Conservation (phyloP, 192 early-diverging fungal genomes). For the Chytriomyces hyalinus region DNA sequence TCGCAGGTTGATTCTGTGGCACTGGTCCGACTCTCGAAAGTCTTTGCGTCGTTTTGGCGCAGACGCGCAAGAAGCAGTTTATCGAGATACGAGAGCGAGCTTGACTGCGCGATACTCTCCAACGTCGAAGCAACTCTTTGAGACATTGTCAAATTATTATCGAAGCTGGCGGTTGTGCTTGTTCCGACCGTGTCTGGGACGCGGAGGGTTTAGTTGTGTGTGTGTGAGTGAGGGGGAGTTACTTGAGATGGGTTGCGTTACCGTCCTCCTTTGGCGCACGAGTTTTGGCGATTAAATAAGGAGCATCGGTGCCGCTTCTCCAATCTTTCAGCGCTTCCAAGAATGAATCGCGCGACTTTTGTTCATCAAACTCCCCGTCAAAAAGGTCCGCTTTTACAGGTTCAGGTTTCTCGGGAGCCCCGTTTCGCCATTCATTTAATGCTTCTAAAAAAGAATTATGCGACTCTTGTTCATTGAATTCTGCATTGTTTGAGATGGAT, state of each 20-base stretch:
- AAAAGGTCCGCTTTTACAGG: not conserved
- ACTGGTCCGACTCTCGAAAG: too few relatives aligned
- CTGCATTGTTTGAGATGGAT: not conserved
- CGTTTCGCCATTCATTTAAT: not conserved
- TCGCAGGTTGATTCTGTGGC: not conserved
- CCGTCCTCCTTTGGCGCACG: not conserved
- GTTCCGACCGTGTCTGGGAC: slow-evolving; percentile 4
- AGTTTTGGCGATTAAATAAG: not conserved
- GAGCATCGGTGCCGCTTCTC: not conserved
- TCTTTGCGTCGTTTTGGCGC: not conserved
- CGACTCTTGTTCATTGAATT: slow-evolving; percentile 19
- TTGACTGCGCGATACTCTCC: not conserved
- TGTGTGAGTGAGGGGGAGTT: too few relatives aligned
- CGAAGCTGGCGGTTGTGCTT: not conserved
- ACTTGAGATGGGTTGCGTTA: not conserved
- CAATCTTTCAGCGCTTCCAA: slow-evolving; percentile 8
- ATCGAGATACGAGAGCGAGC: slow-evolving; percentile 19
- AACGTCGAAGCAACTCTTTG: not conserved
- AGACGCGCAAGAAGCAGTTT: slow-evolving; percentile 12
- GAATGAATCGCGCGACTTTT: not conserved
- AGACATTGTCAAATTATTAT: not conserved
- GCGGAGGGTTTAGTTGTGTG: too few relatives aligned
- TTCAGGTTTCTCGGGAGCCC: not conserved
- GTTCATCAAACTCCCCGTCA: slow-evolving; percentile 16
- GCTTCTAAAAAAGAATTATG: slow-evolving; percentile 9